phyloP scores from a whole-genome alignment of 2,329 filamentous ascomycete species.

The Exophiala spinifera region DNA sequence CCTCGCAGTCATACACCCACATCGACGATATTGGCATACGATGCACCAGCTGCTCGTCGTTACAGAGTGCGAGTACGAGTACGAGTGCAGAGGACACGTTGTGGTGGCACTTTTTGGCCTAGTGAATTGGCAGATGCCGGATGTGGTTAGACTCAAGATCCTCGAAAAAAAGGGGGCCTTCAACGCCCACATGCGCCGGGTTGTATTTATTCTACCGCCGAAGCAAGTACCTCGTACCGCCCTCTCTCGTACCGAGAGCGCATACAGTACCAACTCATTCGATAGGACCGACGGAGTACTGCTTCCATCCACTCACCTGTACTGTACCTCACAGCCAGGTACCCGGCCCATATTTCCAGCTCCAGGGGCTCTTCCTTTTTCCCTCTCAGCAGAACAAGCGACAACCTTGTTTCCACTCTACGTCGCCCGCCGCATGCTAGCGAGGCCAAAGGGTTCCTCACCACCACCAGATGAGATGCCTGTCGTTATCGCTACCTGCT shows the following conservation, averaged over 20 bases:
- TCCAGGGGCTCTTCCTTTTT: too few relatives aligned
- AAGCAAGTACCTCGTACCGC: not conserved
- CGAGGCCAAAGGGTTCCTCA: not conserved
- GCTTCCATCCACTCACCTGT: too few relatives aligned
- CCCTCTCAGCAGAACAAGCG: not conserved
- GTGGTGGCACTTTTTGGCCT: not conserved
- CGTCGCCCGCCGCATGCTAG: not conserved
- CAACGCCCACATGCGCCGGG: not conserved
- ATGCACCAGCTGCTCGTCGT: too few relatives aligned
- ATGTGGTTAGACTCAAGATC: not conserved
- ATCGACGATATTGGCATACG: too few relatives aligned
- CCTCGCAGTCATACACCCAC: too few relatives aligned
- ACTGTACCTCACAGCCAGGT: too few relatives aligned
- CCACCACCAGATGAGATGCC: not conserved
- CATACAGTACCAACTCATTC: too few relatives aligned
- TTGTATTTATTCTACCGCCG: too few relatives aligned
- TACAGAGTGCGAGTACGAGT: too few relatives aligned
- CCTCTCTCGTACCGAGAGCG: too few relatives aligned
- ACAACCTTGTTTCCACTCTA: not conserved
- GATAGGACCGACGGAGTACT: too few relatives aligned
- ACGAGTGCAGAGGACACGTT: not conserved
- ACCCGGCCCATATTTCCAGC: too few relatives aligned
- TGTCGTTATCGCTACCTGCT: not conserved
- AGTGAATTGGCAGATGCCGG: not conserved
- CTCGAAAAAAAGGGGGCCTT: not conserved